phyloP scores from a whole-genome alignment of 345 rosid genomes.

The Linum lewisii region DNA sequence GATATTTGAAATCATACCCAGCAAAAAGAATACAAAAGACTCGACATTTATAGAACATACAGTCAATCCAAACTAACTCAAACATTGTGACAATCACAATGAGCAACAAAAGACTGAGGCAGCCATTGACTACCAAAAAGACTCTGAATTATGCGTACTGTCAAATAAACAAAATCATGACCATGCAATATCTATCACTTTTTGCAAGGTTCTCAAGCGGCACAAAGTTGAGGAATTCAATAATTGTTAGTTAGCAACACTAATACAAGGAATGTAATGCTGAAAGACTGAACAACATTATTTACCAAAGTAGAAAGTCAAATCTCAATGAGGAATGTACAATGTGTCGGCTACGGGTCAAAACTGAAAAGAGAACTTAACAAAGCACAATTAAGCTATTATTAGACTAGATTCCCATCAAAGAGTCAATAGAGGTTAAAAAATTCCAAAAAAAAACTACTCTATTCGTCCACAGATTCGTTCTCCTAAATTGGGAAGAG shows the following conservation, averaged over 20 bases:
- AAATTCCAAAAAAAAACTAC: not conserved
- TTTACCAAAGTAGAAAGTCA: not conserved
- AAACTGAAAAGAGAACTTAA: not conserved
- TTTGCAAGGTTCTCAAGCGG: not conserved
- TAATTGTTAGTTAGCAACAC: not conserved
- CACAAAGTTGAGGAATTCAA: not conserved
- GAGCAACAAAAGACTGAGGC: not conserved
- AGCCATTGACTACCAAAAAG: not conserved
- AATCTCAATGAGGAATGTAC: not conserved
- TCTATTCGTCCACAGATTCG: not conserved
- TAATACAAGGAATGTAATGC: not conserved
- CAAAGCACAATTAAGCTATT: not conserved
- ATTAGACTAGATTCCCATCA: not conserved
- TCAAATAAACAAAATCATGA: too few species aligned
- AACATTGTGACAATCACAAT: not conserved
- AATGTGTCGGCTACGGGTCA: not conserved
- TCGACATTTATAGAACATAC: not conserved
- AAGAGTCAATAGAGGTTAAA: not conserved
- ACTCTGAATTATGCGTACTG: not conserved
- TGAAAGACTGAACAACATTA: not conserved
- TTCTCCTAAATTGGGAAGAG: not conserved
- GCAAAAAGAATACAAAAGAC: not conserved
- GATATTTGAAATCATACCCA: not conserved
- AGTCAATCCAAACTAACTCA: not conserved
- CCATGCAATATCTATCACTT: not conserved